phyloP scores from a whole-genome alignment of 2,329 filamentous ascomycete genomes.

The Aspergillus uvarum region DNA sequence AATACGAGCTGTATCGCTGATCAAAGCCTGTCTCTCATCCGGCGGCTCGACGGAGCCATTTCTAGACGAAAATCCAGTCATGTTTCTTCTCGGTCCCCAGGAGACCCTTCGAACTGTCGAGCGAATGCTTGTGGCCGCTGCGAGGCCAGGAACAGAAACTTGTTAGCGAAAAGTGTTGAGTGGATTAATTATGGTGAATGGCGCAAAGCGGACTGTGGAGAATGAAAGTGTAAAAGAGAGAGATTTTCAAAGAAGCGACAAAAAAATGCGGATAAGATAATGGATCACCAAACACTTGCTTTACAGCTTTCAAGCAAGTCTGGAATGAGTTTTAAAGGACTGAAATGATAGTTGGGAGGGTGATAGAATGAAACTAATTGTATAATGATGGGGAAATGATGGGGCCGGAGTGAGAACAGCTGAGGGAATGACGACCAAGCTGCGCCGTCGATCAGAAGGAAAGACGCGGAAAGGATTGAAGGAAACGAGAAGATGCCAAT shows the following conservation, averaged over 20 bases:
- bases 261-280: not conserved
- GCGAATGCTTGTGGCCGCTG: constrained; percentile 31
- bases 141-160: not conserved
- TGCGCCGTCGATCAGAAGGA: constrained; percentile 10
- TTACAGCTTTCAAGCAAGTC: not conserved
- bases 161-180: constrained; percentile 12
- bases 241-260: not conserved
- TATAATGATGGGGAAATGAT: not conserved
- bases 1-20: constrained; percentile 22
- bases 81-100: constrained; percentile 30
- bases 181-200: not conserved
- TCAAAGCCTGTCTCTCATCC: constrained; percentile 37
- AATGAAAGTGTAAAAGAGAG: constrained; percentile 1
- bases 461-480: constrained; percentile 7
- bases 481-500: constrained; percentile 4
- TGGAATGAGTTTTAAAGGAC: not conserved
- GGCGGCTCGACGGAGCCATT: constrained; percentile 33
- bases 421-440: not conserved
- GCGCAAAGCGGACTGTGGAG: constrained; percentile 1
- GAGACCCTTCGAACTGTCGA: constrained; percentile 31
- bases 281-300: not conserved
- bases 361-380: no score
- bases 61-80: constrained; percentile 27
- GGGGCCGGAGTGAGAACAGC: not conserved
- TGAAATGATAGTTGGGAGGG: no score